Base-by-base conservation (phyloP, 2,329 filamentous ascomycete species). In the Verticillium isaacii region DNA sequence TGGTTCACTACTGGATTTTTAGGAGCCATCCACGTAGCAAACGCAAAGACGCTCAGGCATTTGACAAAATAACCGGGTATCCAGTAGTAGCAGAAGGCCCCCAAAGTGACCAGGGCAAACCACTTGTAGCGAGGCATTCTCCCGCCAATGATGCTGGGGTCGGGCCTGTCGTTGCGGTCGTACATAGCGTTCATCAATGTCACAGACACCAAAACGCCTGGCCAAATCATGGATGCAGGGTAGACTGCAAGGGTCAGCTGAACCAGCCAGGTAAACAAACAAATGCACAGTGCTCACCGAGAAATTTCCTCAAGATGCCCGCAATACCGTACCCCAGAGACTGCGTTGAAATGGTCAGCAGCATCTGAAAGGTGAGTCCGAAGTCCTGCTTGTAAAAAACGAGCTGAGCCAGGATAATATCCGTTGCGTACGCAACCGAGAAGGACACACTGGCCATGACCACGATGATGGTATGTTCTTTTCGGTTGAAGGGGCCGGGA, bases 201-300 rank as follows among this genome's bases (percentile, higher is more conserved):
- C 8, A 89, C 84, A 5, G 84, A 83, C 59, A 89, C 87, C 29
- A 92, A 77, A 58, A 85, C 89, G 2, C 79, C 81, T 0, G 89
- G 89, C 89, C 89, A 92, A 62, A 92, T 90, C 87, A 92, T 90
- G 11, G 89, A 85, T 0, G 88, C 86, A 3, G 85, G 85, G 66
- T 87, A 86, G 12, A 86, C 82, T 84, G 60, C 6, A 23, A 25
- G 34, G 17, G 11, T 56, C 29, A 56, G 54, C 54, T 8, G 29
- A 5, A 32, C 7, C 1, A 39, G 32, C 7, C 1, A 37, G 7
- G 66, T 79, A 64, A 63, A 25, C 45, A 12, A 52, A 14, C 1
- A 5, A 52, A 52, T 23, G 45, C 23, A 4, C 5, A 5, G 2
- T 14, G 6, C 45, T 19, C 12, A 84, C 83, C 83, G 17, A 90